Percentiles rank a stretch among this genome's conserved stretches.
phyloP scores from a whole-genome alignment of 1,139 yeast genomes.

The Blastobotrys proliferans region DNA sequence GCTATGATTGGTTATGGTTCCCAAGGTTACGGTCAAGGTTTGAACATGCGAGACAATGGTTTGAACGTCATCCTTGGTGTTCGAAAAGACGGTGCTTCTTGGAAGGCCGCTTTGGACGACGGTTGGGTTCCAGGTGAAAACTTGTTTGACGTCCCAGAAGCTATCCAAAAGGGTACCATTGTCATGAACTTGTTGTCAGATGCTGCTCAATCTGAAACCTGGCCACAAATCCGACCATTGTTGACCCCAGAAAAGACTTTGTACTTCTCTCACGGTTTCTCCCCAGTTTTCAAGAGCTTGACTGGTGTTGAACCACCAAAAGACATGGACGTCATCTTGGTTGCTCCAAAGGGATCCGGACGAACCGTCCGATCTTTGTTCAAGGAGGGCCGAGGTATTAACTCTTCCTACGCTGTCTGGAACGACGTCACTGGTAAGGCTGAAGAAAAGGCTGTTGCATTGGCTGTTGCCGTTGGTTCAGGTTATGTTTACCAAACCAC shows the following conservation, averaged over 20 bases:
- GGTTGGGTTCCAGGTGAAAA: constrained; percentile 99
- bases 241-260: constrained; percentile 96
- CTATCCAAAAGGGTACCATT: constrained; percentile 85
- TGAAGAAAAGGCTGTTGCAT: constrained; percentile 97
- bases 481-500: constrained; percentile 99
- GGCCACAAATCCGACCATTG: constrained; percentile 82
- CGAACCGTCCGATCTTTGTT: constrained; percentile 98
- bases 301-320: constrained; percentile 94
- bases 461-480: constrained; percentile 98
- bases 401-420: constrained; percentile 99
- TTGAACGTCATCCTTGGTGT: constrained; percentile 97
- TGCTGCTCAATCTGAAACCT: constrained; percentile 99
- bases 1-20: constrained; percentile 99
- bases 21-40: constrained; percentile 99
- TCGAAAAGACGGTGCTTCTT: constrained; percentile 96
- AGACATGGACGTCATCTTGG: constrained; percentile 93
- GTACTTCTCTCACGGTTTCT: constrained; percentile 99
- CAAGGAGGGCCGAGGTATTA: constrained; percentile 99
- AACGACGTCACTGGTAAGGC: constrained; percentile 99
- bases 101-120: constrained; percentile 99
- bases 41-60: constrained; percentile 98
- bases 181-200: constrained; percentile 97
- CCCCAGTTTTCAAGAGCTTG: constrained; percentile 97
- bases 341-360: constrained; percentile 99
- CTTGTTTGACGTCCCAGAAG: constrained; percentile 92